Percentiles rank a stretch among this genome's conserved stretches.
phyloP scores from a whole-genome alignment of 805 yeast genomes.

The Maudiozyma saulgeensis region DNA sequence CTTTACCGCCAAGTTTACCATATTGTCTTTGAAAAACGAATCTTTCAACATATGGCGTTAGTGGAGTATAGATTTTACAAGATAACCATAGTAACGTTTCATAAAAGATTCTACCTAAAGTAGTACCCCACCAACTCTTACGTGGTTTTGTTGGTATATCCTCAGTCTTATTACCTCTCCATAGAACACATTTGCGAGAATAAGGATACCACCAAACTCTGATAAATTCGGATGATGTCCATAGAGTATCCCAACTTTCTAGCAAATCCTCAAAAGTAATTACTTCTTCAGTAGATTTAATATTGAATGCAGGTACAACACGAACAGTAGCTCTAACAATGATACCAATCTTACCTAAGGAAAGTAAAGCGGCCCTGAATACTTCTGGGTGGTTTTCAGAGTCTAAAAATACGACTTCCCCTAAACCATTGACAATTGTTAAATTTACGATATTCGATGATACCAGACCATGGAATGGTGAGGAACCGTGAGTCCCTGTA shows the following conservation, averaged over 20 bases:
- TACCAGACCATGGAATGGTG: conserved; percentile 84
- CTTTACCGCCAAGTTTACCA: conserved; percentile 60
- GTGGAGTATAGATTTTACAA: conserved; percentile 58
- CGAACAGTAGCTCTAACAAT: conserved; percentile 80
- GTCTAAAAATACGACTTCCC: conserved; percentile 46
- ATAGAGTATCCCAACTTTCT: conserved; percentile 62
- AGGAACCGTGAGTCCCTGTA: conserved; percentile 95
- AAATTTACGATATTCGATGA: conserved; percentile 79
- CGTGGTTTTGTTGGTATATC: conserved; percentile 57
- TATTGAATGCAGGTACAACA: conserved; percentile 72
- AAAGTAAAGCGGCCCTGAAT: conserved; percentile 73
- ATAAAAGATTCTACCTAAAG: conserved; percentile 68
- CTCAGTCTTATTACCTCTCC: conserved; percentile 78
- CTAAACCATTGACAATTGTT: conserved; percentile 65
- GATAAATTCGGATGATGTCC: conserved; percentile 85
- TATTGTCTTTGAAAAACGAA: conserved; percentile 82
- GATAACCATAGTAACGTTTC: conserved; percentile 72
- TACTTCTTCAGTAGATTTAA: conserved; percentile 73
- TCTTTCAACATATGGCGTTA: conserved; percentile 77
- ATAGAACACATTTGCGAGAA: conserved; percentile 70
- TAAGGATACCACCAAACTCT: conserved; percentile 99
- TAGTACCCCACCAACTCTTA: conserved; percentile 78
- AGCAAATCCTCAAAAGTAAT: conserved; percentile 67
- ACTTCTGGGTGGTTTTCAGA: conserved; percentile 51
- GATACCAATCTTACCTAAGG: conserved; percentile 87